A percentile compares a stretch with the other conserved stretches of the same genome.
Conservation (phyloP, 176 grass and related monocot species). For the Zea luxurians region DNA sequence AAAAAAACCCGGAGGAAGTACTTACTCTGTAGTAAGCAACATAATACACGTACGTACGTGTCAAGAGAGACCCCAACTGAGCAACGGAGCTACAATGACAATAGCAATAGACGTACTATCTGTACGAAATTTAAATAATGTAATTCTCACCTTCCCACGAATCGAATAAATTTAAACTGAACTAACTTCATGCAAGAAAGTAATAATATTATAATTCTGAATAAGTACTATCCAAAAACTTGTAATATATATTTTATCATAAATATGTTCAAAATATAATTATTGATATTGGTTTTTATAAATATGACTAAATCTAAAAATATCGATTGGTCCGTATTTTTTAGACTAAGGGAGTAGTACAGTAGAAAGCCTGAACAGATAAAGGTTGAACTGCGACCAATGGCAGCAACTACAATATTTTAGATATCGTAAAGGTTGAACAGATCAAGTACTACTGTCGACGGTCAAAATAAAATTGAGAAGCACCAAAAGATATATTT, state of each 20-base stretch:
- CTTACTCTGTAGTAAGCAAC: no score
- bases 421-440: no score
- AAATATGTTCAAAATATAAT: neutral
- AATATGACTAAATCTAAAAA: no score
- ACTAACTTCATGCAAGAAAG: neutral
- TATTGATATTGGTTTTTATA: neutral
- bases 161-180: neutral
- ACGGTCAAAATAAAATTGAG: neutral
- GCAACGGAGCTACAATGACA: neutral
- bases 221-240: neutral
- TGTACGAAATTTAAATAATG: neutral
- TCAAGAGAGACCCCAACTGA: no score
- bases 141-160: neutral
- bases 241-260: neutral
- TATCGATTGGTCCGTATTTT: no score
- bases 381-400: no score
- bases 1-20: no score
- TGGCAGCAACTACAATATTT: no score
- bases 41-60: no score
- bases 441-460: neutral
- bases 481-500: no score
- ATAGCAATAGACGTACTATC: neutral
- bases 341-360: no score
- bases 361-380: no score
- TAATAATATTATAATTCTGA: neutral